phyloP scores from a whole-genome alignment of 2,329 filamentous ascomycete species.

The Diaporthe citri region DNA sequence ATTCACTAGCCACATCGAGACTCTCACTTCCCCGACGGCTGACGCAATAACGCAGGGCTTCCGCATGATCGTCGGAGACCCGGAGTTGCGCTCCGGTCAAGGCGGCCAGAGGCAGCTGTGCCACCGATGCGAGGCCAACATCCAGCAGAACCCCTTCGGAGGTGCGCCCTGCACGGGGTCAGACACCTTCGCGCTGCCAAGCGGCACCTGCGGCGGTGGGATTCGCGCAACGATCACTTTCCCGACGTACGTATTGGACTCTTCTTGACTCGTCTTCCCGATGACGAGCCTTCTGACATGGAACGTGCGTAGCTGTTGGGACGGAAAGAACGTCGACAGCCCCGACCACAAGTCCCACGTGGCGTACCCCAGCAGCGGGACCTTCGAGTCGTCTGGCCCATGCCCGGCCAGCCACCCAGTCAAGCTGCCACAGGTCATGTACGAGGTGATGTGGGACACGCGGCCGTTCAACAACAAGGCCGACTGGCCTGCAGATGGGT shows the following conservation, averaged over 20 bases:
- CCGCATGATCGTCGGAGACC: slow-evolving; percentile 60
- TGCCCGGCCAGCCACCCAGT: slow-evolving; percentile 50
- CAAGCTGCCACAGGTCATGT: slow-evolving; percentile 54
- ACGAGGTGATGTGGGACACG: slow-evolving; percentile 57
- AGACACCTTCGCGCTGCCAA: slow-evolving; percentile 45
- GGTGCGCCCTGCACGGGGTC: slow-evolving; percentile 21
- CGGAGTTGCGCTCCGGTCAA: slow-evolving; percentile 42
- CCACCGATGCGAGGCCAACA: slow-evolving; percentile 47
- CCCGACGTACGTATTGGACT: slow-evolving; percentile 34
- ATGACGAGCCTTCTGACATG: neutral
- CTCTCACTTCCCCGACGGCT: neutral
- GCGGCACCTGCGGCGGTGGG: slow-evolving; percentile 44
- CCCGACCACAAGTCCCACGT: slow-evolving; percentile 50
- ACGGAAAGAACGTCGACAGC: slow-evolving; percentile 48
- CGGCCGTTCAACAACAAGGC: slow-evolving; percentile 50
- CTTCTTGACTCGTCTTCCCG: neutral
- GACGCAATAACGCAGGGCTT: slow-evolving; percentile 51
- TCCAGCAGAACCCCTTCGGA: slow-evolving; percentile 42
- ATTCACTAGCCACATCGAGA: neutral
- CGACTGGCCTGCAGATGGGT: slow-evolving; percentile 51
- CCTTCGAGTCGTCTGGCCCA: slow-evolving; percentile 39
- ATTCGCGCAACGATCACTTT: slow-evolving; percentile 46
- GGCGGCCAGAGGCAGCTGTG: slow-evolving; percentile 44
- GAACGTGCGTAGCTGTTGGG: slow-evolving; percentile 43
- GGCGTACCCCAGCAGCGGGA: slow-evolving; percentile 44